Conservation (phyloP, 108 stramenopile genomes). For the Schizochytrium sp. region DNA sequence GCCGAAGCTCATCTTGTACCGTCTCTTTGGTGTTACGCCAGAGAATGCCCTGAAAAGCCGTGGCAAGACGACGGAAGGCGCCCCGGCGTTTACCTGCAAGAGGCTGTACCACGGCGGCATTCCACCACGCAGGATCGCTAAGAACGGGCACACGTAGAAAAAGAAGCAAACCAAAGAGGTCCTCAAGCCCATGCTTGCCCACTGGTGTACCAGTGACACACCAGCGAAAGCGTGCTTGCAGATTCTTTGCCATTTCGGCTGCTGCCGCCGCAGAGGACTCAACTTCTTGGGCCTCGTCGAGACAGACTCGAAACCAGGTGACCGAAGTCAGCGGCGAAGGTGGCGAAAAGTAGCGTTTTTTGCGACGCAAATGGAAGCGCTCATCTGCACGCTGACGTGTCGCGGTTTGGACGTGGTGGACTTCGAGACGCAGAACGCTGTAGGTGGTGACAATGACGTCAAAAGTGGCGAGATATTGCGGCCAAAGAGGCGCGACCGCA, state of each 20-base stretch:
- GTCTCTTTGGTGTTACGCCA: constrained; percentile 3
- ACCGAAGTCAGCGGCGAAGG: background rate
- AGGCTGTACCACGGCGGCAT: background rate
- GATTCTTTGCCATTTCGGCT: background rate
- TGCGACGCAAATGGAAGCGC: background rate
- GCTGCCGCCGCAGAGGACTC: background rate
- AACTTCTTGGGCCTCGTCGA: constrained; percentile 18
- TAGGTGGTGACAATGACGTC: constrained; percentile 3
- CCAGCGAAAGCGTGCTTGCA: background rate
- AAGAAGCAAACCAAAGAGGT: background rate
- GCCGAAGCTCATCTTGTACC: background rate
- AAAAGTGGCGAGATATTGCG: background rate
- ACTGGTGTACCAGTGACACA: constrained; percentile 15
- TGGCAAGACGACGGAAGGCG: background rate
- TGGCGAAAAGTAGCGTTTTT: background rate
- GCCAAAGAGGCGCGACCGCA: background rate
- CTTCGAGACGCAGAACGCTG: background rate
- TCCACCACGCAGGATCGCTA: background rate
- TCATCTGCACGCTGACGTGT: background rate
- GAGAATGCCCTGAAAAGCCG: background rate
- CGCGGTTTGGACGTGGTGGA: background rate
- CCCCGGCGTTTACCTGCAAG: no score
- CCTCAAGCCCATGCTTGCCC: constrained; percentile 8
- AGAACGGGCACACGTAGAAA: background rate
- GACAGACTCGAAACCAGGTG: background rate